Evolutionary conservation across 1,284 basidiomycete species (phyloP).

Genomic region (Austropuccinia psidii): DNA sequence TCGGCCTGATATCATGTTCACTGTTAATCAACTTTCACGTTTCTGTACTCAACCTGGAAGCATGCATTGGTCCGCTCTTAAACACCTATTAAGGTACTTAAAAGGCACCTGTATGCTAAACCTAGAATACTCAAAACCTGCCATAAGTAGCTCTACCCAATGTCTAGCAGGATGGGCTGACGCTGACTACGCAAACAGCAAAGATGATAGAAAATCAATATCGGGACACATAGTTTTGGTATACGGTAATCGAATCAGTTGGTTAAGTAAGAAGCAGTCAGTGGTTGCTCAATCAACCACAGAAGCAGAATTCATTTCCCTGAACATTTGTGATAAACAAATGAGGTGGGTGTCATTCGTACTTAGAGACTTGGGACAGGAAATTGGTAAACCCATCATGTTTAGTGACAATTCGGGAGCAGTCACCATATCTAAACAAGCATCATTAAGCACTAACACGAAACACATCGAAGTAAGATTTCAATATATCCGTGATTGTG

Average conservation of each 20-base stretch:
- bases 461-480: background rate
- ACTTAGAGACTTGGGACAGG: background rate
- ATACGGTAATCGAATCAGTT: background rate
- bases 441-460: background rate
- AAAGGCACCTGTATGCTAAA: background rate
- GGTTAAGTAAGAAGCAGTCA: conserved; percentile 10
- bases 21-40: background rate
- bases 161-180: background rate
- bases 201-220: background rate
- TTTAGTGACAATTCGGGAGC: background rate
- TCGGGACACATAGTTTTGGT: background rate
- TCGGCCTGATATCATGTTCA: background rate
- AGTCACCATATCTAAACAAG: background rate
- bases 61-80: background rate
- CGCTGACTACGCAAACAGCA: background rate
- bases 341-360: background rate
- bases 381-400: background rate
- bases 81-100: background rate
- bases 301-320: background rate
- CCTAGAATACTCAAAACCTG: background rate
- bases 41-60: background rate
- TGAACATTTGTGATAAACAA: background rate
- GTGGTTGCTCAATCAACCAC: background rate
- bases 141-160: background rate
- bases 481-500: background rate